Evolutionary conservation across 768 basidiomycete species (phyloP), one percentile per base, ranked within the genome.

Genomic region (Trametes coccinea): DNA sequence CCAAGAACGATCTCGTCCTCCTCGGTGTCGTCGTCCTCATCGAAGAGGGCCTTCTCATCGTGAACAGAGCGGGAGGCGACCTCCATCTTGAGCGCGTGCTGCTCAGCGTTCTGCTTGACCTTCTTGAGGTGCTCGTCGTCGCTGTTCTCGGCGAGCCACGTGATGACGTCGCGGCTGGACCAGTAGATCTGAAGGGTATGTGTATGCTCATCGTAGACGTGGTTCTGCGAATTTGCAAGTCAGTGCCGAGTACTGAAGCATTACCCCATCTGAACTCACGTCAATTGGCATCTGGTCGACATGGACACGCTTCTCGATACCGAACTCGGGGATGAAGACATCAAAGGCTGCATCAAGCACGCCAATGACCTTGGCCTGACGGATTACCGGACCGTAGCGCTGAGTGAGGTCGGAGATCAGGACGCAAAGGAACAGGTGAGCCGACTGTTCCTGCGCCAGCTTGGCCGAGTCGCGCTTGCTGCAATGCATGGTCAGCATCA

Each of bases 221-320:
- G 90, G 68, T 96, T 98, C 90, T 96, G 66, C 4, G 13, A 29
- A 31, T 9, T 22, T 2, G 4, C 51, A 33, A 9, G n/a, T 54
- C 3, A 48, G 46, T 39, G 14, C 16, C 2, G 11, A 22, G 16
- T 22, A 40, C 51, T 27, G 52, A 33, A 29, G 34, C 11, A 48
- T 8, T 22, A 22, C 22, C 22, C 22, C 22, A 22, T 22, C 22
- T 22, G 22, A 22, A 75, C 88, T 76, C 70, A 95, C 93, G 66
- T 97, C 93, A 60, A 97, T 93, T 29, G 97, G 96, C 93, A 99
- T 97, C 76, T 98, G 95, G 72, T 98, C 97, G 44, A 95, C 93
- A 69, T 98, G 97, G 2, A 98, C 95, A 40, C 97, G 85, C 80
- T 99, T 99, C 79, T 99, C 97, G 67, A 99, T 98, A 34, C 96